phyloP scores from a whole-genome alignment of 148 eudicot genomes.

The Silene uniflora region DNA sequence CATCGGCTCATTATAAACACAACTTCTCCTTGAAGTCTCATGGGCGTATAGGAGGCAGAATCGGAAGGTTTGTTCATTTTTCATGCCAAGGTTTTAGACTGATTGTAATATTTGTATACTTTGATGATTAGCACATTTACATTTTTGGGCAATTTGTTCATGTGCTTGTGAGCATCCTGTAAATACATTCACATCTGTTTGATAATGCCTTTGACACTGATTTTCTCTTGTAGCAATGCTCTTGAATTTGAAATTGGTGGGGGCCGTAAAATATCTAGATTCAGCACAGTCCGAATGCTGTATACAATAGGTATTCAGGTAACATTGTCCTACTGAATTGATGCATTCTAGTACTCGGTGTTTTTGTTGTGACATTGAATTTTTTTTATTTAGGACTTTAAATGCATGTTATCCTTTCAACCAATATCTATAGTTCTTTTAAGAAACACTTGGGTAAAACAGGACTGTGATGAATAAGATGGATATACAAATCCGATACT shows the following conservation, averaged over 20 bases:
- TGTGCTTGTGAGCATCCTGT: neutral
- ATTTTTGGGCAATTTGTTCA: neutral
- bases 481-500: neutral
- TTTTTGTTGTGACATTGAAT: neutral
- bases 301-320: slow-evolving; percentile 92
- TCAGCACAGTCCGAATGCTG: slow-evolving; percentile 80
- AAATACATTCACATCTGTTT: neutral
- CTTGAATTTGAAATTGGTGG: slow-evolving; percentile 96
- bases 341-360: neutral
- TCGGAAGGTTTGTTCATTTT: slow-evolving; percentile 64
- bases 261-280: slow-evolving; percentile 83
- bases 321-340: slow-evolving; percentile 8
- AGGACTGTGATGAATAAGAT: no score
- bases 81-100: neutral
- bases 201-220: slow-evolving; percentile 13
- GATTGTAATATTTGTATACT: neutral
- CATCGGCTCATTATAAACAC: slow-evolving; percentile 75
- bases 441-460: neutral
- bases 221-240: slow-evolving; percentile 43
- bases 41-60: slow-evolving; percentile 76
- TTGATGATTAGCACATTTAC: neutral
- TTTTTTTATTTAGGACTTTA: neutral
- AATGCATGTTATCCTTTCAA: neutral
- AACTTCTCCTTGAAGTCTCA: slow-evolving; percentile 85
- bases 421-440: neutral